Percentiles rank a stretch among this genome's conserved stretches.
Conservation (phyloP, 2,329 filamentous ascomycete genomes). For the Cercospora zeina region DNA sequence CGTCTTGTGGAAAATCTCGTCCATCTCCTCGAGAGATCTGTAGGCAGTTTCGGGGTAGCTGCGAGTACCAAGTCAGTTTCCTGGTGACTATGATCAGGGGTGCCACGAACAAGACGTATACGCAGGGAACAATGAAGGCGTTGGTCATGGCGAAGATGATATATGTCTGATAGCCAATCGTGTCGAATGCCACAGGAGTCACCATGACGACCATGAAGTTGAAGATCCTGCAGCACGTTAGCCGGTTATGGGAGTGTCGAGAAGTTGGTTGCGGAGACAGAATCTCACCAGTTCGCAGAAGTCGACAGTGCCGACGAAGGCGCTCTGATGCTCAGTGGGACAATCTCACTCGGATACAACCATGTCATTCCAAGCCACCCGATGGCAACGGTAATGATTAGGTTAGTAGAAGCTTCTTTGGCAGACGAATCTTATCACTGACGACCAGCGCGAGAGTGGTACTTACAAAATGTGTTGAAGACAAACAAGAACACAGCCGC, state of each 20-base stretch:
- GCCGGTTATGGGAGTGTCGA: conserved; percentile 20
- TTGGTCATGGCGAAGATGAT: conserved; percentile 65
- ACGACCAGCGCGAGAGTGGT: no score
- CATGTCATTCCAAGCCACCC: conserved; percentile 42
- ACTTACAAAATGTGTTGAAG: conserved; percentile 41
- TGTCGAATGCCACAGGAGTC: conserved; percentile 58
- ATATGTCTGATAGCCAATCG: conserved; percentile 45
- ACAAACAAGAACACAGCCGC: conserved; percentile 43
- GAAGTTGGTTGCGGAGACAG: conserved; percentile 32
- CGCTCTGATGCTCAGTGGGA: conserved; percentile 40
- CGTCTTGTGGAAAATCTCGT: conserved; percentile 62
- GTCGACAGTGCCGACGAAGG: conserved; percentile 46
- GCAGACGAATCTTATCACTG: no score
- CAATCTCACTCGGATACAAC: conserved; percentile 39
- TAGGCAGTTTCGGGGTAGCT: conserved; percentile 60
- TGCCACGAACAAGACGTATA: conserved; percentile 33
- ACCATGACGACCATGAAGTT: conserved; percentile 53
- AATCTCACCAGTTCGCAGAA: conserved; percentile 41
- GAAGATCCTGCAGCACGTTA: conserved; percentile 38
- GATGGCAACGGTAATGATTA: conserved; percentile 32
- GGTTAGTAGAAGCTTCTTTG: background rate
- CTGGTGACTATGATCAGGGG: background rate
- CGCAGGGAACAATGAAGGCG: conserved; percentile 56
- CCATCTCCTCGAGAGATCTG: conserved; percentile 66
- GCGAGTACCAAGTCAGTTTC: background rate